phyloP scores from a whole-genome alignment of 768 basidiomycete species.

The Suillus luteus region DNA sequence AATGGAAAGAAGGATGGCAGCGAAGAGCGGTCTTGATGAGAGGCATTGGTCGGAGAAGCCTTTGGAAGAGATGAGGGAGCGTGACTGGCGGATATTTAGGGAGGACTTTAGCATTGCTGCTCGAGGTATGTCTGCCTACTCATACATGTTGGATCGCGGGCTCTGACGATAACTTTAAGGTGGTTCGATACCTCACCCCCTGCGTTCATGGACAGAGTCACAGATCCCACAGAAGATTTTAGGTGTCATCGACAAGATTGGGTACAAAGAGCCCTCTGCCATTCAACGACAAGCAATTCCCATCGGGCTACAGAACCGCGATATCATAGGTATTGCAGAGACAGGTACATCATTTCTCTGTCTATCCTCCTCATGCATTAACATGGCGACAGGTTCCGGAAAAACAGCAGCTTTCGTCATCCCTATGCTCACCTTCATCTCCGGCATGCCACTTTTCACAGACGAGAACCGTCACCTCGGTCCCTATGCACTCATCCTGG shows the following conservation, averaged over 20 bases:
- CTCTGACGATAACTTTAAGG: slow-evolving; percentile 45
- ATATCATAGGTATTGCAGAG: slow-evolving; percentile 98
- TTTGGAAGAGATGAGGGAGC: slow-evolving; percentile 88
- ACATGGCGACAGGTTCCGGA: slow-evolving; percentile 73
- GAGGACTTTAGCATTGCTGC: slow-evolving; percentile 98
- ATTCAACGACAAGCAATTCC: slow-evolving; percentile 99
- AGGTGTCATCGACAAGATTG: slow-evolving; percentile 85
- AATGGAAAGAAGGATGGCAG: slow-evolving; percentile 80
- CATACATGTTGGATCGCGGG: slow-evolving; percentile 1
- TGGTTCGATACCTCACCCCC: slow-evolving; percentile 90
- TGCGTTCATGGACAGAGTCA: slow-evolving; percentile 92
- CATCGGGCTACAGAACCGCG: slow-evolving; percentile 95
- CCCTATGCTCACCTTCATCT: slow-evolving; percentile 96
- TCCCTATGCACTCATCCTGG: slow-evolving; percentile 90
- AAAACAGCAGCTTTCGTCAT: slow-evolving; percentile 99
- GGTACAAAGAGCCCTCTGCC: slow-evolving; percentile 95
- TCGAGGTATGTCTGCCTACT: slow-evolving; percentile 55
- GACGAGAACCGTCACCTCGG: slow-evolving; percentile 95
- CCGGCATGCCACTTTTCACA: slow-evolving; percentile 76
- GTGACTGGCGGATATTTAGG: slow-evolving; percentile 98
- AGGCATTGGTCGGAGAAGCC: slow-evolving; percentile 98
- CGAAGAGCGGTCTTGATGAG: slow-evolving; percentile 84
- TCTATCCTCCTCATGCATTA: slow-evolving; percentile 10
- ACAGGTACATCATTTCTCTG: slow-evolving; percentile 61
- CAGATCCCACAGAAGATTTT: slow-evolving; percentile 77